Evolutionary conservation across 108 stramenopile species (phyloP), one percentile per base, ranked within the genome.

Genomic region (Nitzschia putrida): DNA sequence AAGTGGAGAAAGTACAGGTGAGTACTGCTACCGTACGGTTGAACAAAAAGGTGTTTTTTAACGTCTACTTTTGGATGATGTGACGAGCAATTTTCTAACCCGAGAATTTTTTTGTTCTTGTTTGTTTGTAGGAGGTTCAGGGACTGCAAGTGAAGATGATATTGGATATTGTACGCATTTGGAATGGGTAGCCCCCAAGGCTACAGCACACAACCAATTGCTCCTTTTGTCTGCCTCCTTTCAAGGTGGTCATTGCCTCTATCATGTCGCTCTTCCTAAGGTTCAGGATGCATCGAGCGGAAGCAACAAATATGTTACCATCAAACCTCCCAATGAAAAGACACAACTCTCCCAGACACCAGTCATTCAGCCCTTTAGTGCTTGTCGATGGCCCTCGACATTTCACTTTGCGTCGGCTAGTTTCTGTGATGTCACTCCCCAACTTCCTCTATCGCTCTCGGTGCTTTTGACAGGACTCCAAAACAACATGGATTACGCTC

Each of bases 211-310:
- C 54, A 67, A 69, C 16, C 61, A 81, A 22, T 61, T 86, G 18
- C 72, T 84, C 3, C 56, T 92, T 34, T 59, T 90, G 42, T 88
- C 88, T 0, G 89, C 87, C 21, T 66, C 86, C 63, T 93, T 82
- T 74, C 74, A 82, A 56, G 79, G 84, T 59, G 92, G 88, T 0
- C 54, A 91, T 9, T 84, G 85, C 43, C 53, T 93, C 9, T 93
- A 83, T 57, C 89, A 88, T 64, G 85, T 93, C 10, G 63, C 65
- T 54, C 41, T 83, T 8, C 80, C 83, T 20, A 57, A 76, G 37
- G n/a, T 76, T 0, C 51, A 59, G 26, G 78, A 78, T 53, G 55
- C 64, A 29, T 34, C 41, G 29, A 10, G 26, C 13, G 57, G 37
- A 5, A 20, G 42, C 25, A 50, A 40, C 37, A 55, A 61, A 38